Evolutionary conservation across 208 protist species (phyloP), one percentile per base, ranked within the genome.

Genomic region (Crithidia acanthocephali): DNA sequence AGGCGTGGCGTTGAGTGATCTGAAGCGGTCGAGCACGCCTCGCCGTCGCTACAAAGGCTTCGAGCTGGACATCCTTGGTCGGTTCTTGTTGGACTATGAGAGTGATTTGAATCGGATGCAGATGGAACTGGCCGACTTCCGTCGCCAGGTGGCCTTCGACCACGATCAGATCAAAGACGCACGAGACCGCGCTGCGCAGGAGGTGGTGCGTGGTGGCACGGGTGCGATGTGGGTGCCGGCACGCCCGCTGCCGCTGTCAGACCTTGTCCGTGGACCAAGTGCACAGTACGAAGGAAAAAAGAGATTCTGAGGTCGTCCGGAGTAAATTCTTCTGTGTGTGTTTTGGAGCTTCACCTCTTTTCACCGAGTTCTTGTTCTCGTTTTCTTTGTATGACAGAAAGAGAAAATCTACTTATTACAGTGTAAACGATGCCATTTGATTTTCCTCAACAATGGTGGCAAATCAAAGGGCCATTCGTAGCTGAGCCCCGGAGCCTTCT

Each of bases 11-110:
- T 18, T 50, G 42, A 18, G 40, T n/a, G 33, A 28, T 10, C 6
- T 35, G 1, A 22, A 45, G 11, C 33, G 64, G 11, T 9, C 3
- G 23, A 60, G 42, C n/a, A 37, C 20, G 3, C 50, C 23, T 23
- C 52, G 62, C 10, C 59, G 23, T 18, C 78, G 47, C 45, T 84
- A 84, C 68, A 80, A 72, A 25, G 79, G 79, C n/a, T 84, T 80
- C 57, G 68, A 74, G 22, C 61, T 84, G 2, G 79, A 84, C n/a
- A 20, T 73, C 2, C 68, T 84, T 1, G 72, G 79, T 11, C 56
- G 73, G 25, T 84, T 84, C 44, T 56, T 84, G 47, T 44, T 84
- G 13, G 61, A 80, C 28, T 84, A 84, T 47, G 79, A 84, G 55
- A 70, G 69, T n/a, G 79, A 84, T 37, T 35, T 84, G 16, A 63